phyloP scores from a whole-genome alignment of 2,329 filamentous ascomycete species.

The Cercospora canescens region DNA sequence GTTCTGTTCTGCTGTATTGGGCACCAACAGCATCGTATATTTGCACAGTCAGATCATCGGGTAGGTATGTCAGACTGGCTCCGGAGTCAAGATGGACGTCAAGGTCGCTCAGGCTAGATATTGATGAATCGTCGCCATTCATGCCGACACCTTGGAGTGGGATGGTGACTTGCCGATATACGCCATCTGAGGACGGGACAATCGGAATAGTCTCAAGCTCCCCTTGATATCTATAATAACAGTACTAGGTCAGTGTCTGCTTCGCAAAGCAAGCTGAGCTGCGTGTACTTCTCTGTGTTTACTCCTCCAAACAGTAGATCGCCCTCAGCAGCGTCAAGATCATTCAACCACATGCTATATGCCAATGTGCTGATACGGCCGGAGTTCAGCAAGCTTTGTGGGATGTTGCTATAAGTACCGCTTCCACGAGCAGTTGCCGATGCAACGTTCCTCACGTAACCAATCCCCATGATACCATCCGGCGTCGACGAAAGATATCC shows the following conservation, averaged over 20 bases:
- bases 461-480: constrained; percentile 81
- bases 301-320: constrained; percentile 79
- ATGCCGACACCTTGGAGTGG: constrained; percentile 50
- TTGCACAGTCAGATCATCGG: constrained; percentile 55
- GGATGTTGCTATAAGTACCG: constrained; percentile 59
- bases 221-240: constrained; percentile 56
- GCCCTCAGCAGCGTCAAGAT: constrained; percentile 62
- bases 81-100: constrained; percentile 64
- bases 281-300: constrained; percentile 62
- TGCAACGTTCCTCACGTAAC: constrained; percentile 73
- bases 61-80: constrained; percentile 69
- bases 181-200: constrained; percentile 41
- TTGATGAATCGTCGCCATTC: constrained; percentile 39
- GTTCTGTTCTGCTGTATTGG: constrained; percentile 40
- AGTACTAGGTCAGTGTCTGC: not conserved
- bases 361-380: constrained; percentile 62
- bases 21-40: constrained; percentile 45
- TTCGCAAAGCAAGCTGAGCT: not conserved
- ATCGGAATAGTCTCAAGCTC: constrained; percentile 63
- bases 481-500: constrained; percentile 61
- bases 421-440: constrained; percentile 54
- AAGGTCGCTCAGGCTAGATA: constrained; percentile 43
- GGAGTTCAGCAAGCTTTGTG: constrained; percentile 66
- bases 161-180: constrained; percentile 56
- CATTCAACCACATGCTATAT: constrained; percentile 67